Base-by-base conservation (phyloP, 2,329 filamentous ascomycete genomes). In the Penicillium psychrosexuale region DNA sequence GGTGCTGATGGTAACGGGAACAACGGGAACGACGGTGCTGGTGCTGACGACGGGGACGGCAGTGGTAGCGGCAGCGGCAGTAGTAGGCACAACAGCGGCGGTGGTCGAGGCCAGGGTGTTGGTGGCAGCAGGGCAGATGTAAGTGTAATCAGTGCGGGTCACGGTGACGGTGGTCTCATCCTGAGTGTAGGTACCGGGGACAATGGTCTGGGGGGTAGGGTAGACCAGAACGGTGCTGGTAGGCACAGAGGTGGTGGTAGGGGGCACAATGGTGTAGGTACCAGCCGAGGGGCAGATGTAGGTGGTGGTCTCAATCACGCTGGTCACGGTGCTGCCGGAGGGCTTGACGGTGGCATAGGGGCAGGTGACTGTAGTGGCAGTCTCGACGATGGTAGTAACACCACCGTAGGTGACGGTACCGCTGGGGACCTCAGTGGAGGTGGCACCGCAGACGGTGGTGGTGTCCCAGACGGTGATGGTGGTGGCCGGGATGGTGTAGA, bases 401-500 rank as follows among this genome's bases (percentile, higher is more conserved):
- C 87, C 88, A 64, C 88, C 88, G 60, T 86, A 75, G 61, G 86
- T 89, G 80, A 89, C 80, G 39, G 80, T 84, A 68, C 88, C 88
- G 56, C 80, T 72, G 51, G 85, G 77, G 47, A 90, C 78, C 47
- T 79, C 73, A 62, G 87, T 88, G 56, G 83, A 80, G 60, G 83
- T 79, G 49, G 83, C 81, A 64, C 75, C 86, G 72, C 83, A 85
- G 59, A 89, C 86, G 37, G 85, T 89, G 63, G 85, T 88, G 57
- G 82, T 82, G 72, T 84, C 78, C 59, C 80, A 85, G 62, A 91
- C 76, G 58, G 84, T 86, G 61, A 89, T 69, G 59, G 88, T 92
- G 63, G 82, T 88, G 56, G 87, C 86, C 63, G 86, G 85, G 80
- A 90, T 84, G 63, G 88, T 90, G 79, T 91, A 91, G 59, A 82